Percentiles rank a stretch among this genome's conserved stretches.
Conservation (phyloP, 2,329 filamentous ascomycete species). For the Trichoderma brevicompactum region DNA sequence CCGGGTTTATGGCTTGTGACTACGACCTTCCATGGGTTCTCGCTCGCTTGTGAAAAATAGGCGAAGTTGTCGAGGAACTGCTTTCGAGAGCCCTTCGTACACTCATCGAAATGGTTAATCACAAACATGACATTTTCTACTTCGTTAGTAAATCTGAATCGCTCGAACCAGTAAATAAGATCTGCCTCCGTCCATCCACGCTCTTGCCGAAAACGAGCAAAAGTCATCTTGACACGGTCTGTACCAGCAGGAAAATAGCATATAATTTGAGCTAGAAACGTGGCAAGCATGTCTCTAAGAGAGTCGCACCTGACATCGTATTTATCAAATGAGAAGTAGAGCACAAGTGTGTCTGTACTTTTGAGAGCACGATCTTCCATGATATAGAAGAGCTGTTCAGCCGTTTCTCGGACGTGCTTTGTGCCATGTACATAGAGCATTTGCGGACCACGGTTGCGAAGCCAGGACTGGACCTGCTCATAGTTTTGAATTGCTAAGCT, state of each 20-base stretch:
- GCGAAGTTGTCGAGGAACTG: conserved; percentile 28
- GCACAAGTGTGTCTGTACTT: conserved; percentile 5
- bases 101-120: conserved; percentile 30
- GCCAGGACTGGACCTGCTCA: conserved; percentile 12
- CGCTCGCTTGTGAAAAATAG: conserved; percentile 24
- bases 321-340: conserved; percentile 30
- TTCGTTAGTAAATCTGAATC: conserved; percentile 28
- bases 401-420: conserved; percentile 23
- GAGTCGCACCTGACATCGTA: conserved; percentile 28
- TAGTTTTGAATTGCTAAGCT: conserved; percentile 3
- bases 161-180: conserved; percentile 28
- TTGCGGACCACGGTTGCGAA: conserved; percentile 24
- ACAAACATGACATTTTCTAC: conserved; percentile 29
- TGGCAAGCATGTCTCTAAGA: conserved; percentile 29
- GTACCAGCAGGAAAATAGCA: conserved; percentile 19
- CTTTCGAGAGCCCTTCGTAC: conserved; percentile 29
- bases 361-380: conserved; percentile 22
- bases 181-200: conserved; percentile 31
- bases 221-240: conserved; percentile 24
- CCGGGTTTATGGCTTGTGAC: conserved; percentile 29
- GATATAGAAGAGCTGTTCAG: conserved; percentile 29
- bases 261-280: conserved; percentile 28
- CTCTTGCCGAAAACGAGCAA: conserved; percentile 22
- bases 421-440: conserved; percentile 30
- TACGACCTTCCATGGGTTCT: conserved; percentile 28